Base-by-base conservation (phyloP, 2,329 filamentous ascomycete species). In the Xylariaceae sp. region DNA sequence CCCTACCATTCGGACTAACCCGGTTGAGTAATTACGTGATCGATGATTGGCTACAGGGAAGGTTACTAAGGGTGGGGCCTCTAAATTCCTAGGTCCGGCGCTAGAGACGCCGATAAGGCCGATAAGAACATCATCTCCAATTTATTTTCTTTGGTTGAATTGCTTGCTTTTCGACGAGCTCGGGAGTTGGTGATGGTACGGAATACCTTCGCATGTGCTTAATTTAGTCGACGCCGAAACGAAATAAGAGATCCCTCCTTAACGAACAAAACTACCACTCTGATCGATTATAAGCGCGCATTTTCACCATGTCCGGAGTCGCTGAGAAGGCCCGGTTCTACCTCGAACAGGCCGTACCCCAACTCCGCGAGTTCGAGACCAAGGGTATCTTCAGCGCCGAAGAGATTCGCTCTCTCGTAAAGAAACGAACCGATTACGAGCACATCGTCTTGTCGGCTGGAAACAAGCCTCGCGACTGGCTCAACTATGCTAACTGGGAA, bases 311-410 rank as follows among this genome's bases (percentile, higher is more conserved):
- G 91, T 84, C 92, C 1, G 88, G 86, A 48, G 88, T 94, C 60
- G 88, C 89, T 64, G 94, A 97, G 71, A 97, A 97, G 76, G 94
- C 93, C 58, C 90, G 93, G 60, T 97, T 93, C 76, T 97, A 90
- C 75, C 83, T 97, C 65, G 94, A 99, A 78, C 88, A 93, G 67
- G 88, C 89, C 1, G 90, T 97, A 49, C 91, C 92, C 13, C 92
- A 97, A 74, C 83, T 99, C 59, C 90, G 92, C 64, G 92, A 96
- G 70, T 95, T 91, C 74, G 89, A 96, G 75, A 85, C 90, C 66
- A 97, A 96, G 74, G 88, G 90, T 68, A 89, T 99, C 67, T 99
- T 99, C 77, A 85, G 82, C 18, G 68, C 94, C 86, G 89, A 95
- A 66, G 93, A 99, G 74, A 96, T 99, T 72, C 84, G 85, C 63